Conservation (phyloP, 164 flowering plant species). For the Echeveria elegans region DNA sequence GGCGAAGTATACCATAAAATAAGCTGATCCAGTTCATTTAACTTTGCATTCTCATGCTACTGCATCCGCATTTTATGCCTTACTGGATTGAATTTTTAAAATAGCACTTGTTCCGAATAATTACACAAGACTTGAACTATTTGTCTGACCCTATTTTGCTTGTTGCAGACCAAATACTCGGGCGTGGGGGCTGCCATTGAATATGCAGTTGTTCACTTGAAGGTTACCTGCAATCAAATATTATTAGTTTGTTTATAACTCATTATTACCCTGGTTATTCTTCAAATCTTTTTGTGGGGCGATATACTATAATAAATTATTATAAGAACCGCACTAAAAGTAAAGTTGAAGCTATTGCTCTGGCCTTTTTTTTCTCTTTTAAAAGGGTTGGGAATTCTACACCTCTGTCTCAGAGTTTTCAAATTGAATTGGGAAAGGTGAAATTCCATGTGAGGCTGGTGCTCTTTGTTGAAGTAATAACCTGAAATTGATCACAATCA, state of each 20-base stretch:
- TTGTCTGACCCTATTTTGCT: neutral
- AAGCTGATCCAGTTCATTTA: neutral
- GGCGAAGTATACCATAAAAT: neutral
- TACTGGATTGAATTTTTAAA: neutral
- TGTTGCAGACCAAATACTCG: conserved; percentile 34
- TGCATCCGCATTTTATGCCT: neutral
- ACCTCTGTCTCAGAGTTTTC: too few relatives aligned
- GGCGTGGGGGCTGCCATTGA: conserved; percentile 67
- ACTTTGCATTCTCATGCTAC: neutral
- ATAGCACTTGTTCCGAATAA: neutral
- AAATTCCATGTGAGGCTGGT: too few relatives aligned
- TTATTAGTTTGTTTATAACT: neutral
- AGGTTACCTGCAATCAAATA: conserved; percentile 19
- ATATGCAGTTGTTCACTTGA: conserved; percentile 58
- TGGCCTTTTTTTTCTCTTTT: too few relatives aligned
- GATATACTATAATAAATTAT: too few relatives aligned
- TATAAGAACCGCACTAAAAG: too few relatives aligned
- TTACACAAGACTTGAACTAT: neutral
- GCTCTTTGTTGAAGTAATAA: too few relatives aligned
- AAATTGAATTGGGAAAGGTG: too few relatives aligned
- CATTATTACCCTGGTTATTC: too few relatives aligned
- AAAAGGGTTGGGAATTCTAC: too few relatives aligned
- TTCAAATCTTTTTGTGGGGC: neutral
- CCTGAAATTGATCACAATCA: too few relatives aligned
- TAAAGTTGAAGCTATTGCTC: too few relatives aligned